Base-by-base conservation (phyloP, 495 filamentous ascomycete species). In the Aspergillus cristatus region DNA sequence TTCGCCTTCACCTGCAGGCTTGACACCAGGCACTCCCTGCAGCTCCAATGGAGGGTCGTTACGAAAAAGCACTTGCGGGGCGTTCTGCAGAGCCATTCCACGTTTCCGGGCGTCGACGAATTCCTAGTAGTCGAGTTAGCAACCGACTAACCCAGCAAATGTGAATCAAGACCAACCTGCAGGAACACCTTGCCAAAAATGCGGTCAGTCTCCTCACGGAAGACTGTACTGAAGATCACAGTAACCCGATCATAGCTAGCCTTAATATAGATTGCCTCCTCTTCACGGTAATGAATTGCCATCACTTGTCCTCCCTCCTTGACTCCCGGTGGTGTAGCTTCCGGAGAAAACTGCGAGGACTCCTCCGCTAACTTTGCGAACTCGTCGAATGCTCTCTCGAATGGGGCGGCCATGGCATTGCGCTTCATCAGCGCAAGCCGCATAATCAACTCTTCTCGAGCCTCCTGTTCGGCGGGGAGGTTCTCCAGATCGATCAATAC, bases 261-360 rank as follows among this genome's bases (percentile, higher is more conserved):
- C 62, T 97, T 95, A 69, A 98, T 86, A 61, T 94, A 98, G 55
- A 98, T 96, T n/a, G 91, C 91, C 57, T 98, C 91, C 67, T 97
- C 91, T 46, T 98, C 93, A 13, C 91, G 81, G 66, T 98, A 97
- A 50, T 96, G 89, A 42, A 98, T 91, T 2, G 89, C 82, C 82
- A 91, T 94, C 16, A 96, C 82, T 46, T 93, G 81, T 28, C 88
- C 88, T 18, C 88, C 86, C 66, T 95, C 89, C 50, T 72, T 65
- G 24, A 93, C 70, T 31, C 87, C 88, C 53, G 90, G 81, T 1
- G 91, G 91, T 11, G 93, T 93, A 30, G 86, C 81, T 61, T 97
- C 91, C 1, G 82, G 79, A 8, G 81, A 94, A 50, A 86, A 94
- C 53, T 81, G 81, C n/a, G 86, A 82, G 6, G 91, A 86, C 48